phyloP scores from a whole-genome alignment of 139 green algal species.

The Monoraphidium neglectum region DNA sequence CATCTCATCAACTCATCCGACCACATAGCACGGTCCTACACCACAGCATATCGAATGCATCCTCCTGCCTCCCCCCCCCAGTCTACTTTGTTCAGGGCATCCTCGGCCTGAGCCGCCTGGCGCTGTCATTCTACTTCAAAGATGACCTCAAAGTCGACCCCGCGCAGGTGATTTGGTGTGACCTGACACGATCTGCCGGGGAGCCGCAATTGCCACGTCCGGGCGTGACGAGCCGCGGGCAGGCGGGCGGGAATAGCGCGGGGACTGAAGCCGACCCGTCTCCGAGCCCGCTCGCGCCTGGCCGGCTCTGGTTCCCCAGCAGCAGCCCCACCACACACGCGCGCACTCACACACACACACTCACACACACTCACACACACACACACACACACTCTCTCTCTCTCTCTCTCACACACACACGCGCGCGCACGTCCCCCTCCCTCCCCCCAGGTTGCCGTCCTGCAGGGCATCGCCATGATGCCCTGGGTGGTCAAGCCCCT shows the following conservation, averaged over 20 bases:
- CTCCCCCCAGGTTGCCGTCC: conserved; percentile 71
- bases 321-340: no score
- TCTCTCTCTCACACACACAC: no score
- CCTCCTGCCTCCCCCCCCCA: conserved; percentile 21
- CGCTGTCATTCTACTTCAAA: conserved; percentile 92
- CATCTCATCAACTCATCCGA: not conserved
- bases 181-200: no score
- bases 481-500: conserved; percentile 94
- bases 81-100: conserved; percentile 98
- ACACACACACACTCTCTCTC: not conserved
- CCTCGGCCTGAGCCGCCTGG: conserved; percentile 87
- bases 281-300: no score
- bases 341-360: not conserved
- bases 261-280: no score
- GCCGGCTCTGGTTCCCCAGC: no score
- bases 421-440: no score
- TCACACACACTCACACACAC: not conserved
- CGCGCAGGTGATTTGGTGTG: conserved; percentile 79
- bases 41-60: not conserved
- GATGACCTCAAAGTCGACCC: conserved; percentile 88
- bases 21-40: not conserved
- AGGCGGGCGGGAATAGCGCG: no score
- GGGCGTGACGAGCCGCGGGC: no score
- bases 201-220: no score
- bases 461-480: conserved; percentile 56